Percentiles rank a stretch among this genome's conserved stretches.
phyloP scores from a whole-genome alignment of 768 basidiomycete species.

The Mycena capillaripes region DNA sequence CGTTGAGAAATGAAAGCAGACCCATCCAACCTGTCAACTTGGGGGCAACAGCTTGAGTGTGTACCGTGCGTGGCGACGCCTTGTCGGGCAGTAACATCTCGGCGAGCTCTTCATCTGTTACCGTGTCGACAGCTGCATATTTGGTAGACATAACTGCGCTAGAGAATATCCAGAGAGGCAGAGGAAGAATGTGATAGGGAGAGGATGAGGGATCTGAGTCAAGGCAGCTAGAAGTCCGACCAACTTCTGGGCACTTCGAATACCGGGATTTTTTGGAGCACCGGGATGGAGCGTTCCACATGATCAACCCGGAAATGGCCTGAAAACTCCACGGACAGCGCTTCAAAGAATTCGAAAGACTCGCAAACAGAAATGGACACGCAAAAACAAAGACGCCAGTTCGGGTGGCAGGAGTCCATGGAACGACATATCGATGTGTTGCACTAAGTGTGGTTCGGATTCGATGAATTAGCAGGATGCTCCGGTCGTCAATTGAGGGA shows the following conservation, averaged over 20 bases:
- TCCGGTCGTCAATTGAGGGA: not conserved
- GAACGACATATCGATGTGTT: not conserved
- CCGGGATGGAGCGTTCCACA: slow-evolving; percentile 1
- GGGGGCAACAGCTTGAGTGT: not conserved
- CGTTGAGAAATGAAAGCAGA: not conserved
- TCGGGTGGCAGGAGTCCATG: not conserved
- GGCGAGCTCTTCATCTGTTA: slow-evolving; percentile 1
- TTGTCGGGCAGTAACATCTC: not conserved
- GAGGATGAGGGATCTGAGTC: not conserved
- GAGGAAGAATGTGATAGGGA: not conserved
- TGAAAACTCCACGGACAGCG: not conserved
- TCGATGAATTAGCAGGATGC: not conserved
- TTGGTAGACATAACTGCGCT: not conserved
- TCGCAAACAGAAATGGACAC: not conserved
- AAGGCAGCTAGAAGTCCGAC: not conserved
- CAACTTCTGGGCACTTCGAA: not conserved
- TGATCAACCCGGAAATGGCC: not conserved
- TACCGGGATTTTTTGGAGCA: too few relatives aligned
- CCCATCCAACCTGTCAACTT: not conserved
- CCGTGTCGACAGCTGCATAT: not conserved
- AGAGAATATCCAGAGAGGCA: not conserved
- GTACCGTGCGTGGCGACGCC: not conserved
- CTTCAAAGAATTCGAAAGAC: not conserved
- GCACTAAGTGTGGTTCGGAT: not conserved
- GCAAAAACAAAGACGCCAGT: not conserved